These are phyloP conservation scores for Phytophthora parvispora DNA, from an alignment of 352 stramenopile species.

Conservation along the genomic window DNA sequence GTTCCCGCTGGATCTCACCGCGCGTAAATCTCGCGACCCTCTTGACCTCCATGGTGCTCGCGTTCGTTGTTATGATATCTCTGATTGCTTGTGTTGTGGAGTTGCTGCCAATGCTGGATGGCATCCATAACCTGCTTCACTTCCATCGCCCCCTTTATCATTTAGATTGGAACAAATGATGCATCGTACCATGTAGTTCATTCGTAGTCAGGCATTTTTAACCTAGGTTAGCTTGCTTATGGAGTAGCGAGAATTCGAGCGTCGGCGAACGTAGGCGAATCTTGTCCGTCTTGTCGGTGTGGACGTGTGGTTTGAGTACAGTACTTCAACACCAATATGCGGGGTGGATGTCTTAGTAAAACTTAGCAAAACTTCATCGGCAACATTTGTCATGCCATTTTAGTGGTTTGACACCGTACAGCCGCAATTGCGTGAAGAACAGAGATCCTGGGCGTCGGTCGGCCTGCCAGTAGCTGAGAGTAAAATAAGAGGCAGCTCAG, in stretches of 20 bases:
- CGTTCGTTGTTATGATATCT: neutral
- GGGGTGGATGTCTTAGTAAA: too few relatives aligned
- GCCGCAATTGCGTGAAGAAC: too few relatives aligned
- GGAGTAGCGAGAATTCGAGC: neutral
- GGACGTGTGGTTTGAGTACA: neutral
- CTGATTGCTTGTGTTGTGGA: too few relatives aligned
- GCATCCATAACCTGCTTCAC: neutral
- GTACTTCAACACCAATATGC: neutral
- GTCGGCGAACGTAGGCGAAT: neutral
- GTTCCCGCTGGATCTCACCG: slow-evolving; percentile 7
- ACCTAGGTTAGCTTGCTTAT: neutral
- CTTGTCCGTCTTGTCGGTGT: neutral
- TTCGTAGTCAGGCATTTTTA: neutral
- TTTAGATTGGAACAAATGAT: too few relatives aligned
- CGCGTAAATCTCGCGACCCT: neutral
- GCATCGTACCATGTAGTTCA: too few relatives aligned
- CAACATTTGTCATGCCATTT: too few relatives aligned
- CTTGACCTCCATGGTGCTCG: neutral
- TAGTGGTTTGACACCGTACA: too few relatives aligned
- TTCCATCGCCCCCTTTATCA: neutral
- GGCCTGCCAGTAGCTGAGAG: too few relatives aligned
- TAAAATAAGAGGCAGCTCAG: too few relatives aligned
- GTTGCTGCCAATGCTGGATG: neutral
- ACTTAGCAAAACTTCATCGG: too few relatives aligned
- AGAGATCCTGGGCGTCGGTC: too few relatives aligned